These are phyloP conservation scores for Mycena pura DNA, from an alignment of 768 basidiomycete species.

Conservation along the genomic window DNA sequence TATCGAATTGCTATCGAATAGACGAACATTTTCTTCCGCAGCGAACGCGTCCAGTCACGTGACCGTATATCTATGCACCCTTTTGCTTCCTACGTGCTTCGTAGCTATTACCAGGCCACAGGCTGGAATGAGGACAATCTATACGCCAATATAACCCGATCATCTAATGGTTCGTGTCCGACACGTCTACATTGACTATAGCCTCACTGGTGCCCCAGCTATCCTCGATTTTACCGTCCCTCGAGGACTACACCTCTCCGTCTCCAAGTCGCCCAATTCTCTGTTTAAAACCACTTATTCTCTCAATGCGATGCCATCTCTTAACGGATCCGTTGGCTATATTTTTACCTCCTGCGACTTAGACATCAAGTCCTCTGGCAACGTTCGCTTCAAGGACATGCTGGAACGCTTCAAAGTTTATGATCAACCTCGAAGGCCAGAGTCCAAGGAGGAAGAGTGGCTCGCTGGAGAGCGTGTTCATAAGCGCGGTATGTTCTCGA, in stretches of 20 bases:
- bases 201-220: conserved; percentile 51
- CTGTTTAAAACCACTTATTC: conserved; percentile 91
- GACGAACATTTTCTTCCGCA: too few species aligned
- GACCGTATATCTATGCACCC: conserved; percentile 57
- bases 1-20: too few species aligned
- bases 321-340: conserved; percentile 93
- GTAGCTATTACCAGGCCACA: conserved; percentile 89
- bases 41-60: background rate
- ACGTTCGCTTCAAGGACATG: conserved; percentile 86
- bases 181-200: background rate
- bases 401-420: conserved; percentile 87
- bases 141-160: conserved; percentile 87
- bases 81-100: conserved; percentile 86
- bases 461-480: conserved; percentile 80
- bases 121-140: conserved; percentile 98
- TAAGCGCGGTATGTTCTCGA: conserved; percentile 68
- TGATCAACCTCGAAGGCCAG: conserved; percentile 80
- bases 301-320: conserved; percentile 90
- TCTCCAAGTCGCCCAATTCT: conserved; percentile 88
- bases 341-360: conserved; percentile 91
- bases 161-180: conserved; percentile 73
- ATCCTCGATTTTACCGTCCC: conserved; percentile 93
- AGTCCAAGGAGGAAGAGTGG: conserved; percentile 82
- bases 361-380: conserved; percentile 69
- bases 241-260: conserved; percentile 75